Percentiles rank a stretch among this genome's conserved stretches.
Evolutionary conservation across 1,284 basidiomycete genomes (phyloP).

Genomic region (Ustilago crameri): DNA sequence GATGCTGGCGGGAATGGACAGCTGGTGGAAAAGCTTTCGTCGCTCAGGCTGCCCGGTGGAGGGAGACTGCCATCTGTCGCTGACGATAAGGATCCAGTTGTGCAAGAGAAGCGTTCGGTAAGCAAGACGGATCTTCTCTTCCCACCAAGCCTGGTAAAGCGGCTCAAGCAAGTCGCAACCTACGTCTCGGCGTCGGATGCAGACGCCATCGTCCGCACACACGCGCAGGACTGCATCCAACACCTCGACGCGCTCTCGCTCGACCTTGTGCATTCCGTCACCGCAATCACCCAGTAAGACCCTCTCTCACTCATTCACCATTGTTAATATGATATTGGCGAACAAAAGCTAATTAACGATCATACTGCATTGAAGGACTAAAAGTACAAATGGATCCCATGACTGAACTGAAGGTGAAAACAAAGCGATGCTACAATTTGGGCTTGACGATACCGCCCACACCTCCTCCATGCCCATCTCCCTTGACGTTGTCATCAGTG

Average conservation of each 20-base stretch:
- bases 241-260: slow-evolving; percentile 28
- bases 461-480: background rate
- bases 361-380: background rate
- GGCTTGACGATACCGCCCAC: slow-evolving; percentile 9
- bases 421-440: slow-evolving; percentile 15
- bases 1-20: slow-evolving; percentile 4
- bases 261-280: slow-evolving; percentile 14
- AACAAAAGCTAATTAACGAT: too few species aligned
- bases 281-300: slow-evolving; percentile 6
- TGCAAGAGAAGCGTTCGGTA: background rate
- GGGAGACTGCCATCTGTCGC: slow-evolving; percentile 31
- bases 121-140: slow-evolving; percentile 27
- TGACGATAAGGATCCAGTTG: background rate
- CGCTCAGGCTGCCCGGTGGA: slow-evolving; percentile 54
- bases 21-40: slow-evolving; percentile 23
- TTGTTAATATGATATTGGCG: background rate
- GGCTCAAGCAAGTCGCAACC: slow-evolving; percentile 22
- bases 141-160: slow-evolving; percentile 14
- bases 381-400: slow-evolving; percentile 1
- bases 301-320: background rate
- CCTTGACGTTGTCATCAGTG: background rate
- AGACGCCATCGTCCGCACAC: slow-evolving; percentile 51
- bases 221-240: slow-evolving; percentile 49
- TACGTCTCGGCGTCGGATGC: slow-evolving; percentile 31
- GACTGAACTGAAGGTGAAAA: too few species aligned